Evolutionary conservation across 331 rosid species (phyloP), one percentile per base, ranked within the genome.

Genomic region (Telfairia occidentalis): DNA sequence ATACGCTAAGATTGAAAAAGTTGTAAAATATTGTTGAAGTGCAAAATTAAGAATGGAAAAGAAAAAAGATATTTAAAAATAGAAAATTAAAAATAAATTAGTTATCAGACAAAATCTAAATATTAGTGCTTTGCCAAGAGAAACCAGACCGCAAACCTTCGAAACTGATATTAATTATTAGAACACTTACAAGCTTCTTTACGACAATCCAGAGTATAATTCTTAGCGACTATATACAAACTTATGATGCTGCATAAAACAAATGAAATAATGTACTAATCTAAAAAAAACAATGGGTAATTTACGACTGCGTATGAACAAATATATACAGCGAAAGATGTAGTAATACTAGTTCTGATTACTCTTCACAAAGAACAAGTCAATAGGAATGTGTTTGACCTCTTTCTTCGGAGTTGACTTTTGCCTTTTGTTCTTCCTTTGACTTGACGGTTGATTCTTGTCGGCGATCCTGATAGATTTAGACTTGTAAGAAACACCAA

Each of bases 321-420:
- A 23, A 82, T 70, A 21, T 54, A 77, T 83, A 84, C 42, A 63
- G 38, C 55, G 12, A 30, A 65, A 78, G 57, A 38, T 54, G 29
- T 37, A 45, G 42, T 30, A 74, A 45, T 7, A 29, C 63, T 70
- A 75, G 76, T 77, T 86, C 72, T 78, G 84, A 77, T 71, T 80
- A 73, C 82, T 89, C 84, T 79, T 91, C 48, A 66, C 84, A 77
- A 94, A 94, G 82, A 91, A 94, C 28, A 37, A 45, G 79, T 94
- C 98, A 57, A 94, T 91, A 60, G 97, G 92, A 28, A 70, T 76
- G 70, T 83, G 81, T 15, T 78, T 84, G 75, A 86, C 89, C 80
- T 85, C 89, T 84, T 88, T 89, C 42, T 88, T 87, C 34, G 79
- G 81, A 23, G 88, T 73, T 71, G 78, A 34, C 86, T 86, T 94